Percentiles rank a stretch among this genome's conserved stretches.
Conservation (phyloP, 371 early-diverging fungal genomes). For the Homolaphlyctis polyrhiza region DNA sequence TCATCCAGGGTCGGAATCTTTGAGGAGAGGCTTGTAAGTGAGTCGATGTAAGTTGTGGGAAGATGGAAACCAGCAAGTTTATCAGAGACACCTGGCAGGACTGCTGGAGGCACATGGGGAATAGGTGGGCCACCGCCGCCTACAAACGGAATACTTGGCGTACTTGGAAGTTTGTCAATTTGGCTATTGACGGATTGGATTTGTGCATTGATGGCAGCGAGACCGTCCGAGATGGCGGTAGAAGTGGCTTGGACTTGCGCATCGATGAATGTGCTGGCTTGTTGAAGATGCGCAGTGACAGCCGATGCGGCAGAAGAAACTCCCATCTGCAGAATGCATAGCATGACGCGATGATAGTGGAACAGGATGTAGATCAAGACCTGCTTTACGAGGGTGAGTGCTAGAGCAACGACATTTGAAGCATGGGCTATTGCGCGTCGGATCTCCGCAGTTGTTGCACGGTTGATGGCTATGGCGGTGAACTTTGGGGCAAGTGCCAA, state of each 20-base stretch:
- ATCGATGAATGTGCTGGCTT: background rate
- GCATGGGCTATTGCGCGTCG: background rate
- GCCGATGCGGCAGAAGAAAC: background rate
- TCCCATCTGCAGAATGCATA: background rate
- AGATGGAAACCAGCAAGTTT: background rate
- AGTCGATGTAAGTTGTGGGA: background rate
- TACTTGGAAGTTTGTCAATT: background rate
- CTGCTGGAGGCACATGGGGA: background rate
- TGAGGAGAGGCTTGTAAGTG: background rate
- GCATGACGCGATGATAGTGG: slow-evolving; percentile 1
- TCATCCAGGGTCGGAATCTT: slow-evolving; percentile 5
- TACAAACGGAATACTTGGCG: background rate
- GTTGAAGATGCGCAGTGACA: background rate
- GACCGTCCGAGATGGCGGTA: background rate
- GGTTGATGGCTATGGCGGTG: slow-evolving; percentile 5
- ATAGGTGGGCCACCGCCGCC: background rate
- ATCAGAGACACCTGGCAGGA: background rate
- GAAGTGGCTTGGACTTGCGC: background rate
- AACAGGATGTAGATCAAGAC: slow-evolving; percentile 1
- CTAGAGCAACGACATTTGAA: background rate
- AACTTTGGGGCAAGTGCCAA: background rate
- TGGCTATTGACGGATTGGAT: background rate
- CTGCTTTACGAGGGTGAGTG: slow-evolving; percentile 3
- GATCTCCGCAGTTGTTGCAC: background rate
- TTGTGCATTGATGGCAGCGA: slow-evolving; percentile 2